Evolutionary conservation across 2,329 filamentous ascomycete genomes (phyloP).

Genomic region (Aureobasidium mangrovei): DNA sequence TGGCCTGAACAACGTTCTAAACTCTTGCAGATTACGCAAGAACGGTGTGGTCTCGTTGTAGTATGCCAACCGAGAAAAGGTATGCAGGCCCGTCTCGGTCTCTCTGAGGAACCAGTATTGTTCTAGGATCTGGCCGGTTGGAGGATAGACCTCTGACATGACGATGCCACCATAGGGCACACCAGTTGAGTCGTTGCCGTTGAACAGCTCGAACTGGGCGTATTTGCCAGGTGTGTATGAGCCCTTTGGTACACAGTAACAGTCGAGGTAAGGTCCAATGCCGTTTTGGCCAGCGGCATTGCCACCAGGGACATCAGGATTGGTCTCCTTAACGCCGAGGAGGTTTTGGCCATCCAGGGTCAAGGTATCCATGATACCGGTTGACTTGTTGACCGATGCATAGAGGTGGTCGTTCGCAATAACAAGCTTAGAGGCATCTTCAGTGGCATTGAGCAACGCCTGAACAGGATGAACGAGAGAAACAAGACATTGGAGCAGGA

Average conservation of each 20-base stretch:
- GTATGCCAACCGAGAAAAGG: constrained; percentile 52
- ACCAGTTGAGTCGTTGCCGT: constrained; percentile 42
- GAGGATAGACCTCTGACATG: constrained; percentile 50
- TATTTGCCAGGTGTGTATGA: constrained; percentile 51
- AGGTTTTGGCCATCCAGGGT: constrained; percentile 44
- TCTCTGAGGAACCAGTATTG: constrained; percentile 59
- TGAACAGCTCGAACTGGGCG: constrained; percentile 43
- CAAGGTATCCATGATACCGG: constrained; percentile 35
- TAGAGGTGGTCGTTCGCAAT: constrained; percentile 39
- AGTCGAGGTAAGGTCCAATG: constrained; percentile 52
- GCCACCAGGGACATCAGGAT: constrained; percentile 16
- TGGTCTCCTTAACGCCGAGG: constrained; percentile 35
- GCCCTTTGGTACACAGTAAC: constrained; percentile 52
- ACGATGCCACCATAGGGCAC: constrained; percentile 50
- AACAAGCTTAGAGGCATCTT: constrained; percentile 26
- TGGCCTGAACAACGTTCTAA: constrained; percentile 53
- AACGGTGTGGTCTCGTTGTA: constrained; percentile 49
- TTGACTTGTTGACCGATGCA: constrained; percentile 36
- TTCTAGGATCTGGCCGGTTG: constrained; percentile 51
- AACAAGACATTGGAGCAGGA: neutral
- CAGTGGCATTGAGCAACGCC: constrained; percentile 22
- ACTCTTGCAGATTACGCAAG: constrained; percentile 51
- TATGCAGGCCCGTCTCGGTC: constrained; percentile 54
- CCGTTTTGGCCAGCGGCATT: constrained; percentile 35
- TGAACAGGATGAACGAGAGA: neutral